These are phyloP conservation scores for Fusarium burgessii DNA, from an alignment of 2,329 filamentous ascomycete species.

Conservation along the genomic window DNA sequence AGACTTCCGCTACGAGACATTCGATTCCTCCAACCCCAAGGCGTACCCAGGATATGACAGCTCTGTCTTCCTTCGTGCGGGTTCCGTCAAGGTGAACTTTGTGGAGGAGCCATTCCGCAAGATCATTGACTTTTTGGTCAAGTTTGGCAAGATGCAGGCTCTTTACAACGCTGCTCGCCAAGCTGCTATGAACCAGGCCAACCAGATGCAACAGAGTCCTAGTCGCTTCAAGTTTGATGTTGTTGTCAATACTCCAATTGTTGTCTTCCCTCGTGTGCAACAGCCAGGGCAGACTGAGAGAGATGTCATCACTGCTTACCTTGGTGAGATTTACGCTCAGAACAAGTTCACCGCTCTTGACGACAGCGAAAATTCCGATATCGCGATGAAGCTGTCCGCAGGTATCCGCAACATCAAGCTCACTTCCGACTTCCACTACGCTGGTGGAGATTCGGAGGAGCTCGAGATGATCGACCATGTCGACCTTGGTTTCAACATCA, in stretches of 20 bases:
- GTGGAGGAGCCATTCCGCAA: constrained; percentile 97
- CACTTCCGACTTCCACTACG: constrained; percentile 89
- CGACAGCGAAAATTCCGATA: constrained; percentile 76
- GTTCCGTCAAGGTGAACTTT: constrained; percentile 97
- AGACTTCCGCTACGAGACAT: constrained; percentile 98
- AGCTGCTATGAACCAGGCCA: constrained; percentile 93
- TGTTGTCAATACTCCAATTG: constrained; percentile 92
- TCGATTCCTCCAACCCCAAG: constrained; percentile 76
- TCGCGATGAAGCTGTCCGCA: constrained; percentile 89
- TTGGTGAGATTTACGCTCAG: constrained; percentile 97
- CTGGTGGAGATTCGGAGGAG: constrained; percentile 79
- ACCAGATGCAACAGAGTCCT: constrained; percentile 89
- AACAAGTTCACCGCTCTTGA: constrained; percentile 91
- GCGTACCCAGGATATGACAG: constrained; percentile 95
- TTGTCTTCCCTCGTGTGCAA: constrained; percentile 89
- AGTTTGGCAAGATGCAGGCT: constrained; percentile 99
- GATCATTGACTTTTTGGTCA: constrained; percentile 97
- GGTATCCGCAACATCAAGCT: constrained; percentile 93
- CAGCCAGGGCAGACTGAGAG: constrained; percentile 75
- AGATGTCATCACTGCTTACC: constrained; percentile 89
- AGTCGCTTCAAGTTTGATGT: constrained; percentile 95
- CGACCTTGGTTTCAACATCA: constrained; percentile 92
- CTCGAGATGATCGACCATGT: constrained; percentile 98
- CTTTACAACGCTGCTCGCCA: constrained; percentile 97
- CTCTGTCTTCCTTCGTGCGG: constrained; percentile 88